phyloP scores from a whole-genome alignment of 176 grass and related monocot species.

The Lolium perenne region DNA sequence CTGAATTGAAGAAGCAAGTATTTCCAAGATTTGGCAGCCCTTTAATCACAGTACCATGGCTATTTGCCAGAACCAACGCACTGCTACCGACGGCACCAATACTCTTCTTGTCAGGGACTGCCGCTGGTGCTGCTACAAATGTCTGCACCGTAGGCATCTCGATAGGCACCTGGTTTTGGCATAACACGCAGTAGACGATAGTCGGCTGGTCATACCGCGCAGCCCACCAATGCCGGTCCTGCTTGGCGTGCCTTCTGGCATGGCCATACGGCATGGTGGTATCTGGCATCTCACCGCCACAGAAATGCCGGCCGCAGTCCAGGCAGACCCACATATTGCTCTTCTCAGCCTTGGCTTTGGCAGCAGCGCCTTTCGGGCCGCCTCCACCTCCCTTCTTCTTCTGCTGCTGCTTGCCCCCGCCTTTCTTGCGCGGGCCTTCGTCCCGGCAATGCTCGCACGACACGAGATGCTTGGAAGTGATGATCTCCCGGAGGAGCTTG shows the following conservation, averaged over 20 bases:
- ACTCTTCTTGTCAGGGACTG: slow-evolving; percentile 27
- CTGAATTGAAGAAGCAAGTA: slow-evolving; percentile 94
- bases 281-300: slow-evolving; percentile 65
- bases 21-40: slow-evolving; percentile 92
- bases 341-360: slow-evolving; percentile 51
- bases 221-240: slow-evolving; percentile 81
- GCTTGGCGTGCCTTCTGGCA: slow-evolving; percentile 86
- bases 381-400: slow-evolving; percentile 71
- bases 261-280: slow-evolving; percentile 81
- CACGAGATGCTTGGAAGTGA: slow-evolving; percentile 54
- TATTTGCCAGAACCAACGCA: slow-evolving; percentile 28
- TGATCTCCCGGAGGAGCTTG: slow-evolving; percentile 63
- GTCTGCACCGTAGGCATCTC: slow-evolving; percentile 64
- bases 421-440: slow-evolving; percentile 54
- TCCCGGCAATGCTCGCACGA: slow-evolving; percentile 91
- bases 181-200: slow-evolving; percentile 75
- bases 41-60: slow-evolving; percentile 60
- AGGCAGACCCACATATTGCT: slow-evolving; percentile 79
- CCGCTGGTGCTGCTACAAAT: slow-evolving; percentile 9
- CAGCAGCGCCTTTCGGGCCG: slow-evolving; percentile 4
- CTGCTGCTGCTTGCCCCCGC: slow-evolving; percentile 61
- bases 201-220: slow-evolving; percentile 54
- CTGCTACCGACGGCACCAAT: slow-evolving; percentile 20
- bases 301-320: slow-evolving; percentile 76
- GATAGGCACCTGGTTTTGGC: slow-evolving; percentile 60